Base-by-base conservation (phyloP, 257 asterid genomes). In the Voacanga thouarsii region DNA sequence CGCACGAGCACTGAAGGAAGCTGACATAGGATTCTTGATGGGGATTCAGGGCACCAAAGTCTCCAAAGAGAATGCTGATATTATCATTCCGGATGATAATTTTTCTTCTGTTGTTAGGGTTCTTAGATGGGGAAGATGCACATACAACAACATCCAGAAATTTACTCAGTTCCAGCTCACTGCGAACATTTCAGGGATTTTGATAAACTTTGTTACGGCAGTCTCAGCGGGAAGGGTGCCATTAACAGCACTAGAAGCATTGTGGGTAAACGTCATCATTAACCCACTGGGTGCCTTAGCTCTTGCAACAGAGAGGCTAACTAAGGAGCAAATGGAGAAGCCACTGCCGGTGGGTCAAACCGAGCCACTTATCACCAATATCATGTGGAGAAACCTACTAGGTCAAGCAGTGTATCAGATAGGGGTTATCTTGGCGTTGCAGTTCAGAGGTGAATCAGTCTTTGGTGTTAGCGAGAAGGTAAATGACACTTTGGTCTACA, bases 151-250 rank as follows among this genome's bases (percentile, higher is more conserved):
- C 82, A 88, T 91, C 33, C 92, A 90, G 75, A 91, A 89, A 45
- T 87, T 87, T 80, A 91, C 90, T 53, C 92, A 91, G 71, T 90
- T 88, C 59, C 95, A 91, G 84, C 88, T 90, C 67, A 91, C 93
- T 0, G 91, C 82, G 0, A 87, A 86, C 1, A 85, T 91, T 0
- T 91, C 90, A 1, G 90, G 90, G 2, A 83, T 90, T 0, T 60
- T 71, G 45, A 89, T 90, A 82, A 90, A 84, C 81, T 80, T 90
- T 8, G 87, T 90, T 18, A 90, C 93, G 1, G 91, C 95, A 0
- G 80, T 86, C 4, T 87, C 91, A 45, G 83, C 90, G 0, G 90
- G 90, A 2, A 92, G 90, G 50, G 89, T 86, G 7, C 94, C 97
- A 19, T 55, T 92, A 3, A 88, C 97, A n/a, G 87, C 93, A 3